These are phyloP conservation scores for Metschnikowia corniflorae DNA, from an alignment of 805 yeast genomes.

Conservation along the genomic window DNA sequence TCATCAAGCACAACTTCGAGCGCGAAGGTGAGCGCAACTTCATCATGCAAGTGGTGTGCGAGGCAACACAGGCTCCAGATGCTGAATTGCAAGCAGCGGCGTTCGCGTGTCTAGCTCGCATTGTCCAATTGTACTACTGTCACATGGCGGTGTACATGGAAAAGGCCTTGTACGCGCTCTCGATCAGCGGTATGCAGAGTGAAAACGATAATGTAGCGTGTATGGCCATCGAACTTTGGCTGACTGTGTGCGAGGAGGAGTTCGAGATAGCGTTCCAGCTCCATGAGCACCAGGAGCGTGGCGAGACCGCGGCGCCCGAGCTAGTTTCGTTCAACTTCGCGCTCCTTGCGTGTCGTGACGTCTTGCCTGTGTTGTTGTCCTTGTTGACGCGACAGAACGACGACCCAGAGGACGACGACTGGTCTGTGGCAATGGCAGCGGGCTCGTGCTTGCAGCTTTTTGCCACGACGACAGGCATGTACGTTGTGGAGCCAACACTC, in stretches of 20 bases:
- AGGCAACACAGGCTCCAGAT: slow-evolving; percentile 90
- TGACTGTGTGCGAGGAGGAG: slow-evolving; percentile 98
- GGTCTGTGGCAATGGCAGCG: slow-evolving; percentile 98
- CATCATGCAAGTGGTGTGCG: slow-evolving; percentile 98
- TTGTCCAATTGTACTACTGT: slow-evolving; percentile 83
- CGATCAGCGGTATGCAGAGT: slow-evolving; percentile 89
- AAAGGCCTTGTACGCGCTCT: slow-evolving; percentile 86
- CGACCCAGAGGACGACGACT: slow-evolving; percentile 91
- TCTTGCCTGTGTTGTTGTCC: slow-evolving; percentile 78
- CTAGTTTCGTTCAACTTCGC: slow-evolving; percentile 76
- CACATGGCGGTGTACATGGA: slow-evolving; percentile 96
- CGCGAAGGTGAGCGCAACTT: slow-evolving; percentile 93
- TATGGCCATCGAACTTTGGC: slow-evolving; percentile 99
- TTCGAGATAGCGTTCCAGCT: slow-evolving; percentile 70
- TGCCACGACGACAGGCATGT: slow-evolving; percentile 85
- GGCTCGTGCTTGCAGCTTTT: slow-evolving; percentile 94
- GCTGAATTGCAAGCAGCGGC: slow-evolving; percentile 87
- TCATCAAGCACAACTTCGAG: slow-evolving; percentile 83
- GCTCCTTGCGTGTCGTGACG: slow-evolving; percentile 74
- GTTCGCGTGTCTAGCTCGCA: slow-evolving; percentile 89
- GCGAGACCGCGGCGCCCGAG: slow-evolving; percentile 33
- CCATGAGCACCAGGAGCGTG: slow-evolving; percentile 49
- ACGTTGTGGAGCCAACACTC: slow-evolving; percentile 81
- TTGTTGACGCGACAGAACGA: slow-evolving; percentile 86
- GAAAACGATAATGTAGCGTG: slow-evolving; percentile 83